These are phyloP conservation scores for Yamadazyma buinensis DNA, from an alignment of 1,139 yeast genomes.

Conservation along the genomic window DNA sequence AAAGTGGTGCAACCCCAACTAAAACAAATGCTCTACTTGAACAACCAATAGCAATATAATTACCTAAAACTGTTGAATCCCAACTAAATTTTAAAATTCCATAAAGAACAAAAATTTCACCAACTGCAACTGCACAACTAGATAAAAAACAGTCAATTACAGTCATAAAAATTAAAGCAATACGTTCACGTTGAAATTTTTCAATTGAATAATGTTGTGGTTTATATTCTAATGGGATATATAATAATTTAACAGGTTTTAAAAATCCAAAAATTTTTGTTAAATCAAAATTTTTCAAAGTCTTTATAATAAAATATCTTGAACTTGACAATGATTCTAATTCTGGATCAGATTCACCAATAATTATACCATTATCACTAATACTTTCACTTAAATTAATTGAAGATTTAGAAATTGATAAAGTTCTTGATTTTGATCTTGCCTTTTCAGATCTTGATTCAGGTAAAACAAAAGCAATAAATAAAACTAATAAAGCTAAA, in stretches of 20 bases:
- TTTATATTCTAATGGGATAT: conserved; percentile 33
- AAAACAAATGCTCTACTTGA: conserved; percentile 32
- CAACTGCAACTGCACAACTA: conserved; percentile 31
- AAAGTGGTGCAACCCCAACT: conserved; percentile 29
- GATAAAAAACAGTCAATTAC: conserved; percentile 38
- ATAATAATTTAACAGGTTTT: conserved; percentile 42
- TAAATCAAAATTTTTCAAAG: background rate
- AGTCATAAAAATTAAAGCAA: conserved; percentile 42
- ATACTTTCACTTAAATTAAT: conserved; percentile 1
- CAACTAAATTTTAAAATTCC: conserved; percentile 57
- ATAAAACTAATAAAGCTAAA: conserved; percentile 22
- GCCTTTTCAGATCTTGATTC: conserved; percentile 55
- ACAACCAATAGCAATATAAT: conserved; percentile 52
- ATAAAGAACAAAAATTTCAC: conserved; percentile 45
- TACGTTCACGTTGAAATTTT: conserved; percentile 17
- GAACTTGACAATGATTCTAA: no score
- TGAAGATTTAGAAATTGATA: conserved; percentile 9
- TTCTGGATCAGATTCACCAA: background rate
- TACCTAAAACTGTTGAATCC: conserved; percentile 56
- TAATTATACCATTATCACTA: background rate
- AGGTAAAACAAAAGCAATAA: conserved; percentile 41
- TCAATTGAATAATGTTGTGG: conserved; percentile 10
- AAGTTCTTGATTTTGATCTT: conserved; percentile 44
- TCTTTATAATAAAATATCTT: background rate
- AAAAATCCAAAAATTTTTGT: conserved; percentile 12